Percentiles rank a stretch among this genome's conserved stretches.
These are phyloP conservation scores for Linaria vulgaris DNA, from an alignment of 257 asterid species.

Conservation along the genomic window DNA sequence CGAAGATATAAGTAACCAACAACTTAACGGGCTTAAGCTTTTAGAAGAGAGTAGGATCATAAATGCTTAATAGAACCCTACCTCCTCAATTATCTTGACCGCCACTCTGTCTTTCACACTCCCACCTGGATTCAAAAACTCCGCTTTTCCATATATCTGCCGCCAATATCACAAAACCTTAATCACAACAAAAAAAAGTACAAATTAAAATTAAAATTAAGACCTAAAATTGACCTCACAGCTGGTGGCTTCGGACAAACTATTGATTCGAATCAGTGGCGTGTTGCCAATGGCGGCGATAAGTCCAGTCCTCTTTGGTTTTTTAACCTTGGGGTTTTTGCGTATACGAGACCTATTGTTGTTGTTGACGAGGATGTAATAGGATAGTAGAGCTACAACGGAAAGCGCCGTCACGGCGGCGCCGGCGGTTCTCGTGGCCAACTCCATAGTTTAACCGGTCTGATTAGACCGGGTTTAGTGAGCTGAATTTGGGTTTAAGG, in stretches of 20 bases:
- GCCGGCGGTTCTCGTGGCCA: constrained; percentile 51
- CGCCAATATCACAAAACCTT: too few relatives aligned
- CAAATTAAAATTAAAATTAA: not conserved
- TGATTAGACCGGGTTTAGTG: not conserved
- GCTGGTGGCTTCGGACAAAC: constrained; percentile 91
- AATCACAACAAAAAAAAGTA: not conserved
- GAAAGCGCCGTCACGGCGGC: constrained; percentile 60
- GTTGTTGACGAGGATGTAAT: constrained; percentile 37
- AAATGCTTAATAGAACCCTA: not conserved
- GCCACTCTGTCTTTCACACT: constrained; percentile 97
- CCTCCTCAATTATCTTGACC: constrained; percentile 90
- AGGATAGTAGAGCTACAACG: constrained; percentile 49
- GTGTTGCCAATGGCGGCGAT: constrained; percentile 92
- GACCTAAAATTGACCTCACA: constrained; percentile 54
- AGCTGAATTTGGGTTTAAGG: too few relatives aligned
- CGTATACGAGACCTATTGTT: constrained; percentile 29
- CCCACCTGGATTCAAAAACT: constrained; percentile 96
- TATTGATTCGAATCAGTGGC: constrained; percentile 82
- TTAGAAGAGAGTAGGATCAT: not conserved
- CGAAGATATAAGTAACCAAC: too few relatives aligned
- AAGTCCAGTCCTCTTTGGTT: constrained; percentile 59
- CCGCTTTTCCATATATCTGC: constrained; percentile 94
- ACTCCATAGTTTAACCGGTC: constrained; percentile 38
- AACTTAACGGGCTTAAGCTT: too few relatives aligned
- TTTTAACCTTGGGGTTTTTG: constrained; percentile 28